Evolutionary conservation across 164 flowering plant species (phyloP).

Genomic region (Brasenia schreberi): DNA sequence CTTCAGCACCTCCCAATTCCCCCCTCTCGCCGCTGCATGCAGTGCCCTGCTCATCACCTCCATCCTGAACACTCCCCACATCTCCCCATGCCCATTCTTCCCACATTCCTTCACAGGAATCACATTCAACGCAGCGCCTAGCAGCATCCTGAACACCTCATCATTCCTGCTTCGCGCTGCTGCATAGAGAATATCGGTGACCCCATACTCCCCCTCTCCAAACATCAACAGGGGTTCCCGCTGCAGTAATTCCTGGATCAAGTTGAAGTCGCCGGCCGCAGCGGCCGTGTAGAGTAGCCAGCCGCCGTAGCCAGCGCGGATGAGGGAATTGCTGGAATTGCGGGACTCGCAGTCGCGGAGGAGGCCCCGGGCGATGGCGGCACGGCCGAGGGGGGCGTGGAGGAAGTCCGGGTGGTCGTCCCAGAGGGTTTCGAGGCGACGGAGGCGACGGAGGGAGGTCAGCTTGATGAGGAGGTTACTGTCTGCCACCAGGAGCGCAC

Average conservation of each 20-base stretch:
- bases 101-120: constrained; percentile 7
- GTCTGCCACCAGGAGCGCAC: constrained; percentile 74
- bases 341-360: constrained; percentile 38
- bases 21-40: constrained; percentile 91
- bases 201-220: constrained; percentile 91
- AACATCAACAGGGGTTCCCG: constrained; percentile 63
- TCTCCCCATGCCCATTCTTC: constrained; percentile 3
- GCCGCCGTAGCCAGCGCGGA: constrained; percentile 86
- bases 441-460: constrained; percentile 78
- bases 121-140: constrained; percentile 28
- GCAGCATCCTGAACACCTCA: constrained; percentile 63
- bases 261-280: constrained; percentile 70
- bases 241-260: constrained; percentile 46
- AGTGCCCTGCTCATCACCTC: constrained; percentile 72
- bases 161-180: constrained; percentile 71
- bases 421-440: constrained; percentile 90
- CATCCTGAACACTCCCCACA: constrained; percentile 21
- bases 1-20: constrained; percentile 59
- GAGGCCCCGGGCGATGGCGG: constrained; percentile 45
- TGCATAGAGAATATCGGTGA: constrained; percentile 79
- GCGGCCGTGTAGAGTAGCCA: constrained; percentile 98
- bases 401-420: constrained; percentile 35
- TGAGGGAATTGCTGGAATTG: constrained; percentile 30
- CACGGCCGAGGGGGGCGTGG: constrained; percentile 18
- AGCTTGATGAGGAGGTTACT: constrained; percentile 80